phyloP scores from a whole-genome alignment of 306 rosid species.

The Citrullus mucosospermus region DNA sequence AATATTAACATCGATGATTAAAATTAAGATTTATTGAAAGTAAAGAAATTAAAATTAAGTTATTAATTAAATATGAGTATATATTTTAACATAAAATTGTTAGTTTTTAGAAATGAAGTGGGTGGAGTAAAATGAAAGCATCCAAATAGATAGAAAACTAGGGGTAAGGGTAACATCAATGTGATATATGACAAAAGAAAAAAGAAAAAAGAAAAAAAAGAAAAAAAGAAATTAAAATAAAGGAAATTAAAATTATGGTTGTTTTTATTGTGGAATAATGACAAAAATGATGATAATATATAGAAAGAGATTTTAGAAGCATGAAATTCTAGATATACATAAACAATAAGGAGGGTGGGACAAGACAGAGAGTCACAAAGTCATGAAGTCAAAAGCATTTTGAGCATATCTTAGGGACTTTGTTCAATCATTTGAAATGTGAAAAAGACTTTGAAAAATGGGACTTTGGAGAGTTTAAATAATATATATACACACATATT shows the following conservation, averaged over 20 bases:
- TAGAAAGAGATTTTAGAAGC: neutral
- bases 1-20: too few species aligned
- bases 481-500: too few species aligned
- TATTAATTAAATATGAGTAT: too few species aligned
- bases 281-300: neutral
- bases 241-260: too few species aligned
- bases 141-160: neutral
- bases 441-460: neutral
- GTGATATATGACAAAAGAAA: neutral
- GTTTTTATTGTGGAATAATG: neutral
- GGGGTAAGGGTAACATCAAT: neutral
- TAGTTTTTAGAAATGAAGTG: neutral
- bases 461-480: too few species aligned
- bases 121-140: neutral
- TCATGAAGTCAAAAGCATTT: neutral
- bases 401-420: neutral
- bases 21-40: too few species aligned
- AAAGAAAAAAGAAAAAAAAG: too few species aligned
- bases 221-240: too few species aligned
- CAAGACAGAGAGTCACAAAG: neutral
- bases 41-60: too few species aligned
- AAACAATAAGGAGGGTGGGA: neutral
- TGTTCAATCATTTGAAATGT: neutral
- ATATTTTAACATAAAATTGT: too few species aligned
- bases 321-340: neutral